These are phyloP conservation scores for Tricholoma saponaceum DNA, from an alignment of 768 basidiomycete species.

Conservation along the genomic window DNA sequence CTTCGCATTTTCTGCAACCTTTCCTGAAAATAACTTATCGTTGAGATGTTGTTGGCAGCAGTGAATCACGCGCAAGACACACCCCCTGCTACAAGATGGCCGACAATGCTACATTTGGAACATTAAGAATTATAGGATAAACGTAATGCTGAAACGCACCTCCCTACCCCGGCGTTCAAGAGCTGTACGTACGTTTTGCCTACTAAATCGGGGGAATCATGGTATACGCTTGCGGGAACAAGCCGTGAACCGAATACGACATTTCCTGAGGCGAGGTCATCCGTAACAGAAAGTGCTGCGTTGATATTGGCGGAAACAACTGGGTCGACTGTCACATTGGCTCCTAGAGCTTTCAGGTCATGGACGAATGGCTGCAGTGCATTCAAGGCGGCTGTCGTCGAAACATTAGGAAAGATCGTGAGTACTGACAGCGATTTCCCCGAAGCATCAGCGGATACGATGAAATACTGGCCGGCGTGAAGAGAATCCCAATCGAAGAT, in stretches of 20 bases:
- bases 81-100: slow-evolving; percentile 15
- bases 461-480: slow-evolving; percentile 27
- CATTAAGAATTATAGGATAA: background rate
- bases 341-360: no score
- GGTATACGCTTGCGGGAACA: no score
- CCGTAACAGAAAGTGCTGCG: no score
- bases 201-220: no score
- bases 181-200: slow-evolving; percentile 19
- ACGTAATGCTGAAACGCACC: background rate
- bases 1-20: slow-evolving; percentile 29
- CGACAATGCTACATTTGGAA: slow-evolving; percentile 10
- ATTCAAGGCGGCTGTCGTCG: slow-evolving; percentile 7
- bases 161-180: slow-evolving; percentile 12
- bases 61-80: no score
- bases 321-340: no score
- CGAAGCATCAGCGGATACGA: background rate
- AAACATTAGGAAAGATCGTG: slow-evolving; percentile 17
- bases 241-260: no score
- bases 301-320: no score
- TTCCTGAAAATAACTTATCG: slow-evolving; percentile 12
- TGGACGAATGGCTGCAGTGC: slow-evolving; percentile 18
- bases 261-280: no score
- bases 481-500: slow-evolving; percentile 32
- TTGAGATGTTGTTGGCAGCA: no score
- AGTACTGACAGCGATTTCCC: background rate